Percentiles rank a stretch among this genome's conserved stretches.
Conservation (phyloP, 495 filamentous ascomycete genomes). For the Lophiotrema nucula region DNA sequence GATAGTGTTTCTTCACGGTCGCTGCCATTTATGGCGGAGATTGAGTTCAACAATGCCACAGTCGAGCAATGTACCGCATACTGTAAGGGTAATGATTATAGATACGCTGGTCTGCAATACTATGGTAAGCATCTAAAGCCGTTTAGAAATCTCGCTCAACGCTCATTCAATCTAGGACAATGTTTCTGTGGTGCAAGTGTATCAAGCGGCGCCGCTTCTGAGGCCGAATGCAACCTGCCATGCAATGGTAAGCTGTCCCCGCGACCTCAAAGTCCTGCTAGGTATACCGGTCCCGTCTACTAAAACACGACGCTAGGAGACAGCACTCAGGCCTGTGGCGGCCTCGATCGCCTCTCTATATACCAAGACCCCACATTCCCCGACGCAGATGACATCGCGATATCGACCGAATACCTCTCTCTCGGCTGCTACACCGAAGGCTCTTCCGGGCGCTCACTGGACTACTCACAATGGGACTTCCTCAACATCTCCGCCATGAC, state of each 20-base stretch:
- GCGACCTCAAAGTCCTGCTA: neutral
- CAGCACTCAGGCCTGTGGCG: slow-evolving; percentile 49
- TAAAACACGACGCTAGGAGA: slow-evolving; percentile 25
- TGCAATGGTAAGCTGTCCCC: slow-evolving; percentile 42
- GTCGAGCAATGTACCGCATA: slow-evolving; percentile 52
- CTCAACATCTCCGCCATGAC: slow-evolving; percentile 43
- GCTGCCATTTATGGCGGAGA: slow-evolving; percentile 45
- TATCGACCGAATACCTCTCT: slow-evolving; percentile 46
- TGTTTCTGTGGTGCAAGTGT: slow-evolving; percentile 55
- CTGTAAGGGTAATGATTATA: slow-evolving; percentile 56
- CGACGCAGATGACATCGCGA: slow-evolving; percentile 40
- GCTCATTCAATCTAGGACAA: slow-evolving; percentile 29
- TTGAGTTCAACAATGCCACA: slow-evolving; percentile 47
- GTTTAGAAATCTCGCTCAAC: too few species aligned
- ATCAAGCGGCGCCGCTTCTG: slow-evolving; percentile 29
- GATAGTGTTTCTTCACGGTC: slow-evolving; percentile 36
- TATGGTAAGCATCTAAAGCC: slow-evolving; percentile 36
- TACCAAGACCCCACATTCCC: slow-evolving; percentile 55
- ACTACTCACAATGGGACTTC: slow-evolving; percentile 44
- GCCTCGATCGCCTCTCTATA: slow-evolving; percentile 47
- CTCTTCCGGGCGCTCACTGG: slow-evolving; percentile 50
- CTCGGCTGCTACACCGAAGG: slow-evolving; percentile 61
- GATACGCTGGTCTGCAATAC: slow-evolving; percentile 57
- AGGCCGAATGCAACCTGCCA: slow-evolving; percentile 46
- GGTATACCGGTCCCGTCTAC: too few species aligned